Base-by-base conservation (phyloP, 495 filamentous ascomycete species). In the Lasiosphaeriaceae sp. region DNA sequence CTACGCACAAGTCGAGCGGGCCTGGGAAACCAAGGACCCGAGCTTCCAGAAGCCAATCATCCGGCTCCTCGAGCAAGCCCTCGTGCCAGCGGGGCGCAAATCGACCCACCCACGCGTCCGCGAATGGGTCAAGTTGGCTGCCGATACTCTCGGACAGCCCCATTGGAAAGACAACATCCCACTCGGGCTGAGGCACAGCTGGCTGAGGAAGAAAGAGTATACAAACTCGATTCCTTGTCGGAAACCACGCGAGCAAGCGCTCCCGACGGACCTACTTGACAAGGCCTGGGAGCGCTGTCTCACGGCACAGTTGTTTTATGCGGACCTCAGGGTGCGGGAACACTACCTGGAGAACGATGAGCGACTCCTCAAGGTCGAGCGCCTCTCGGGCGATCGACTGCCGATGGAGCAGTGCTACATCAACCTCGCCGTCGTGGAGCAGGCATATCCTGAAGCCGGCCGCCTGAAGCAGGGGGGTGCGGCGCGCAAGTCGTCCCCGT, bases 401-500 rank as follows among this genome's bases (percentile, higher is more conserved):
- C 41, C 61, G 20, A 69, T 74, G 66, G 61, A 71, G 29, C 65
- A 58, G 29, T 76, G 69, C 52, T 76, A 74, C 54, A 65, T 69
- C 50, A 69, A 69, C 34, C 64, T 69, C 17, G 59, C 57, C 47
- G 63, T 69, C 29, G 46, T 74, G 37, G 59, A 67, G 56, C 43
- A 61, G 45, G 29, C 47, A 5, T 35, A 26, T 17, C 20, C 57
- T 11, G 47, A 54, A 8, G 31, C 44, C 12, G 26, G 43, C 43
- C 22, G 17, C 22, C 34, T 49, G 16, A 14, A 56, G 11, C n/a
- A 67, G 59, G 41, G 24, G 44, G 46, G 19, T n/a, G 24, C 21
- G 22, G 21, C 17, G 47, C 37, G n/a, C 2, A 34, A 50, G 55
- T 41, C 52, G 19, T 72, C 64, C 20, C 61, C 58, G 19, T 67